Conservation (phyloP, 202 grass and related monocot genomes). For the Miscanthus sacchariflorus region DNA sequence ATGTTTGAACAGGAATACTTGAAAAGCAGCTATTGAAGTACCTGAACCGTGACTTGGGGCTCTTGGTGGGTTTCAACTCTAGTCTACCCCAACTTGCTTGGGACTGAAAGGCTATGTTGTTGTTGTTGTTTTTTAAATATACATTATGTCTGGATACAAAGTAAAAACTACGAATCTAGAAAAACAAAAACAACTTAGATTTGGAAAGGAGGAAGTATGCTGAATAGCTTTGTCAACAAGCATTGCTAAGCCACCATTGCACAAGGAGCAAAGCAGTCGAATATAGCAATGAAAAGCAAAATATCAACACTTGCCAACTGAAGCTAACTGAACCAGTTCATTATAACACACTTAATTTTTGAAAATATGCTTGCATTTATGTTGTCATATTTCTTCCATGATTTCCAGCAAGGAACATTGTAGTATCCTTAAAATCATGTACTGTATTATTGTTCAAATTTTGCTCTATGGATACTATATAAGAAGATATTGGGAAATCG, state of each 20-base stretch:
- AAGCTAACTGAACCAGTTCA: background rate
- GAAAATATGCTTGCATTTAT: background rate
- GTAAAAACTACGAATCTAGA: too few species aligned
- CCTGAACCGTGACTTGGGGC: too few species aligned
- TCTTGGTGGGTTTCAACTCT: too few species aligned
- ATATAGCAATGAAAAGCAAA: constrained; percentile 1
- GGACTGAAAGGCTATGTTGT: too few species aligned
- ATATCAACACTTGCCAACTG: background rate
- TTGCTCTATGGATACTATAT: background rate
- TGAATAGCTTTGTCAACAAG: background rate
- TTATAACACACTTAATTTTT: background rate
- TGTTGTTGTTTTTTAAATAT: background rate
- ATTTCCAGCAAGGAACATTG: background rate
- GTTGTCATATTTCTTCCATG: background rate
- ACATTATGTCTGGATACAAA: background rate
- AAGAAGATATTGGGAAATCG: background rate
- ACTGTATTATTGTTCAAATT: background rate
- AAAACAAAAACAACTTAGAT: background rate
- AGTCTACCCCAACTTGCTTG: too few species aligned
- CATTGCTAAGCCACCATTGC: background rate
- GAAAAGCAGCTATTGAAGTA: too few species aligned
- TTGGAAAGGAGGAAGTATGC: background rate
- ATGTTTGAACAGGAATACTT: too few species aligned
- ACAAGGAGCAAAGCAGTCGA: background rate
- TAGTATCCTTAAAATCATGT: background rate